phyloP scores from a whole-genome alignment of 73 alveolate species.

The Loxodes magnus region DNA sequence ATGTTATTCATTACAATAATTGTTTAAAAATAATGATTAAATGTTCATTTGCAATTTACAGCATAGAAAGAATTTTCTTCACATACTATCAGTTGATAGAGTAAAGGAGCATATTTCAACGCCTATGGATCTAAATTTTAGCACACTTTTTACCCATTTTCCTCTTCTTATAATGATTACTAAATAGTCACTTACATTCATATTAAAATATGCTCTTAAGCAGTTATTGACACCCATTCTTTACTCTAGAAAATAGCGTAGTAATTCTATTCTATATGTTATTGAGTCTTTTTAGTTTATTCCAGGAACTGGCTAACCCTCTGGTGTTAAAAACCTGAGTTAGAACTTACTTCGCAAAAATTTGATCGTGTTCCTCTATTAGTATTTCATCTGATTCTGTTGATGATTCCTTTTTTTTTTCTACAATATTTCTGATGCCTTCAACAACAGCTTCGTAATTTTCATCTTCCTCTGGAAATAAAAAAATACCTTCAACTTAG shows the following conservation, averaged over 20 bases:
- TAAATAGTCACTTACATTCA: conserved; percentile 3
- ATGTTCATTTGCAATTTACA: too few species aligned
- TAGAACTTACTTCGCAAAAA: conserved; percentile 22
- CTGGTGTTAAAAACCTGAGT: conserved; percentile 24
- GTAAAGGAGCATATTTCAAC: conserved; percentile 45
- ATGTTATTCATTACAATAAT: too few species aligned
- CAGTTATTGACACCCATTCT: conserved; percentile 48
- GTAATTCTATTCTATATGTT: conserved; percentile 64
- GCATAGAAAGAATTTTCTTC: too few species aligned
- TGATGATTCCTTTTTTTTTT: conserved; percentile 23
- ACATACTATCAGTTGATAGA: conserved; percentile 77
- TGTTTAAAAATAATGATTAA: too few species aligned
- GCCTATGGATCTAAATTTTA: conserved; percentile 40
- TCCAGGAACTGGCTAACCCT: conserved; percentile 50
- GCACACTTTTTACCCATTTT: conserved; percentile 33
- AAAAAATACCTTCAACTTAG: background rate
- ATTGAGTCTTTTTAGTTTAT: conserved; percentile 57
- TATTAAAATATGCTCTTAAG: conserved; percentile 47
- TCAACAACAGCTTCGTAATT: conserved; percentile 13
- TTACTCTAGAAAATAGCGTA: conserved; percentile 63
- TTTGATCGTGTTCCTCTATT: conserved; percentile 30
- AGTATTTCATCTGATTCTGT: conserved; percentile 33
- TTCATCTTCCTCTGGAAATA: conserved; percentile 2
- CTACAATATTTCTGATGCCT: too few species aligned
- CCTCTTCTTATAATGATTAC: conserved; percentile 22